phyloP scores from a whole-genome alignment of 768 basidiomycete genomes.

The Lactifluus echinatus region DNA sequence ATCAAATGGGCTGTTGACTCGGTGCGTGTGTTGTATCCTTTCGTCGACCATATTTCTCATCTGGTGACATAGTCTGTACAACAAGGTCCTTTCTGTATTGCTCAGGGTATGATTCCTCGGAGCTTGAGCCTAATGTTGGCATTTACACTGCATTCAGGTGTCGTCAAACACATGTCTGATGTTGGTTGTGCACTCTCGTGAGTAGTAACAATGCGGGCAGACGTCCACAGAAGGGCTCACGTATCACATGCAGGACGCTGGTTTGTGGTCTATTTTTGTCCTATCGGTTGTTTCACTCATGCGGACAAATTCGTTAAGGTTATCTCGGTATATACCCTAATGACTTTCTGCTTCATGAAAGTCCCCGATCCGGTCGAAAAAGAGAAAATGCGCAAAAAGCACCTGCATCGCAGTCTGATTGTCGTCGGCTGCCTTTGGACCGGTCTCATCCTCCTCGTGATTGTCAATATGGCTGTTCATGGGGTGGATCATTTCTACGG shows the following conservation, averaged over 20 bases:
- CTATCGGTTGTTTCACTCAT: background rate
- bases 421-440: background rate
- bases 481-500: background rate
- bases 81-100: background rate
- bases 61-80: background rate
- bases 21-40: conserved; percentile 19
- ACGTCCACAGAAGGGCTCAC: background rate
- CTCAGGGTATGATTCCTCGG: background rate
- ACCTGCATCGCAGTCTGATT: background rate
- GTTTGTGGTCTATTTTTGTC: background rate
- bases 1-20: conserved; percentile 28
- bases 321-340: background rate
- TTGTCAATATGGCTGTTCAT: background rate
- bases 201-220: background rate
- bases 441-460: background rate
- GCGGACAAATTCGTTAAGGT: background rate
- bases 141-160: background rate
- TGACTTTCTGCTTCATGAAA: background rate
- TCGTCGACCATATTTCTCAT: background rate
- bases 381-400: background rate
- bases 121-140: background rate
- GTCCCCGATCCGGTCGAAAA: too few species aligned
- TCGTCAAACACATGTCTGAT: background rate
- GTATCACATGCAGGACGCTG: background rate
- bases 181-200: background rate